These are phyloP conservation scores for Piromyces finnis DNA, from an alignment of 192 early-diverging fungal genomes.

Conservation along the genomic window DNA sequence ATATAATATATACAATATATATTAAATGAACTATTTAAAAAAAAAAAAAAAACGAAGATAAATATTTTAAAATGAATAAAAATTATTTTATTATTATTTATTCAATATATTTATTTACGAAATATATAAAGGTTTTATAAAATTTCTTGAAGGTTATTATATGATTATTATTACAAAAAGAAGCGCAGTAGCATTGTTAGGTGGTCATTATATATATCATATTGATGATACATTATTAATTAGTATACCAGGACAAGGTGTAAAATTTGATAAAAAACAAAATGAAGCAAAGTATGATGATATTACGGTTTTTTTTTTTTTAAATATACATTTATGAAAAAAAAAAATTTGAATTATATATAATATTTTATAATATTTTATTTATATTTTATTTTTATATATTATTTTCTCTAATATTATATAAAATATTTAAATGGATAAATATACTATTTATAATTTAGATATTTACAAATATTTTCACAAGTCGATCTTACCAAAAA, in stretches of 20 bases:
- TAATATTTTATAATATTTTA: too few relatives aligned
- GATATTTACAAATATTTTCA: slow-evolving; percentile 68
- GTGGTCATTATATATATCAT: slow-evolving; percentile 90
- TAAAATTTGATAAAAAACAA: background rate
- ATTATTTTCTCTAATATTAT: too few relatives aligned
- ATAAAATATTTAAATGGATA: too few relatives aligned
- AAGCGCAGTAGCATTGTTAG: slow-evolving; percentile 73
- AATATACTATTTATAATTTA: too few relatives aligned
- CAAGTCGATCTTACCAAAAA: slow-evolving; percentile 86
- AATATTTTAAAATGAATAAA: too few relatives aligned
- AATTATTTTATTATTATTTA: too few relatives aligned
- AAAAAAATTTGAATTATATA: too few relatives aligned
- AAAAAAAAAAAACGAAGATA: too few relatives aligned
- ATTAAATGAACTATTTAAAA: too few relatives aligned
- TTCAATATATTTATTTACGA: too few relatives aligned
- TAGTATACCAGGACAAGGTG: background rate
- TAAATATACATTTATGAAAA: background rate
- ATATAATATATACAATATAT: too few relatives aligned
- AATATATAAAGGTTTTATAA: slow-evolving; percentile 57
- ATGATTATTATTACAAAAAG: slow-evolving; percentile 68
- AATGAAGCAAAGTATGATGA: background rate
- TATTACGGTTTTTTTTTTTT: too few relatives aligned
- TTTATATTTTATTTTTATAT: background rate
- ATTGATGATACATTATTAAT: slow-evolving; percentile 29
- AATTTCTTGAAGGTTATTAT: slow-evolving; percentile 85